phyloP scores from a whole-genome alignment of 768 basidiomycete species.

The Pisolithus albus region DNA sequence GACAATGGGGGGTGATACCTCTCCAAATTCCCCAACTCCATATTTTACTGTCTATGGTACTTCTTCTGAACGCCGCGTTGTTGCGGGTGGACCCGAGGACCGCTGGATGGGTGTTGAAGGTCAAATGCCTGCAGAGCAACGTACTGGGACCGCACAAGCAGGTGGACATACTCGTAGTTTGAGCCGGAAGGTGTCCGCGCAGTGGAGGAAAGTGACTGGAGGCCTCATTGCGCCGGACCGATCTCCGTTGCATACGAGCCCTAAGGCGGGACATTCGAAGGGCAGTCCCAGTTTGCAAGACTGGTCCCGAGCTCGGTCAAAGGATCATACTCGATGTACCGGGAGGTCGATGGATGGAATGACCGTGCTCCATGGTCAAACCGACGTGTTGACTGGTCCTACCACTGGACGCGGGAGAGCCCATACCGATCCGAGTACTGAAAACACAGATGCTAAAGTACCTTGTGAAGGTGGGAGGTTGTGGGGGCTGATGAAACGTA shows the following conservation, averaged over 20 bases:
- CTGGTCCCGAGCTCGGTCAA: slow-evolving; percentile 6
- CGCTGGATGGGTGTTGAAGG: slow-evolving; percentile 8
- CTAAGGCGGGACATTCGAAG: slow-evolving; percentile 9
- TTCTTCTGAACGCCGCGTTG: slow-evolving; percentile 37
- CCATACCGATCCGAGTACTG: slow-evolving; percentile 5
- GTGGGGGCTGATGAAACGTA: slow-evolving; percentile 66
- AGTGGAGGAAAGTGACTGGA: slow-evolving; percentile 24
- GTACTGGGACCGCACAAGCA: neutral
- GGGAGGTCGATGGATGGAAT: slow-evolving; percentile 16
- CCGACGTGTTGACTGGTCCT: slow-evolving; percentile 9
- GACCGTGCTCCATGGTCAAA: slow-evolving; percentile 5
- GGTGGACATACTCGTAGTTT: slow-evolving; percentile 18
- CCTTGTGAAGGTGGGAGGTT: slow-evolving; percentile 38
- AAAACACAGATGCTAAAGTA: slow-evolving; percentile 3
- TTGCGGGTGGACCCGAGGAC: slow-evolving; percentile 39
- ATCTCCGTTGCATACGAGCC: slow-evolving; percentile 11
- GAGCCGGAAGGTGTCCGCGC: slow-evolving; percentile 31
- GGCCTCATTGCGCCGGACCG: slow-evolving; percentile 16
- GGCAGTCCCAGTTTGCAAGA: slow-evolving; percentile 33
- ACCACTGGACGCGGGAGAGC: slow-evolving; percentile 7
- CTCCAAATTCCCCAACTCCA: slow-evolving; percentile 27
- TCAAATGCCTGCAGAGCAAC: slow-evolving; percentile 4
- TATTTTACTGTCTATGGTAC: slow-evolving; percentile 54
- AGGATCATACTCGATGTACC: slow-evolving; percentile 2
- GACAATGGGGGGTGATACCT: slow-evolving; percentile 12